Conservation (phyloP, 2,329 filamentous ascomycete species). For the Colletotrichum sp. region DNA sequence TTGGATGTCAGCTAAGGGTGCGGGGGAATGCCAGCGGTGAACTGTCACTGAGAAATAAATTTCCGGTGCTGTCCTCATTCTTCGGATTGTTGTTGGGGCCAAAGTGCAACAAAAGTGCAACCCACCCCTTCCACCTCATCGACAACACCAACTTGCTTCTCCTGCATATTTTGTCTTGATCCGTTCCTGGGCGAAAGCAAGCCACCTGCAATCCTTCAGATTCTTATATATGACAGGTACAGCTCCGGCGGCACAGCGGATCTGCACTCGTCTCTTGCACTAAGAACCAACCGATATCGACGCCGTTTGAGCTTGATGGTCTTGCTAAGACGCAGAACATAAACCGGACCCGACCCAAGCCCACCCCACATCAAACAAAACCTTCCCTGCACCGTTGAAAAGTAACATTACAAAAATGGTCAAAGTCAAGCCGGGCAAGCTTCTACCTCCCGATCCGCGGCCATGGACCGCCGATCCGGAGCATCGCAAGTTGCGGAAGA, state of each 20-base stretch:
- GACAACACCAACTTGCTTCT: background rate
- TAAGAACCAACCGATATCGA: background rate
- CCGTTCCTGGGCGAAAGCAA: background rate
- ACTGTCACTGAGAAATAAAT: background rate
- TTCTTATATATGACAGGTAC: background rate
- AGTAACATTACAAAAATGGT: background rate
- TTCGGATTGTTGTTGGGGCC: background rate
- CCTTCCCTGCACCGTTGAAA: background rate
- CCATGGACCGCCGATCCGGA: conserved; percentile 43
- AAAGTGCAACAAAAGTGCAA: background rate
- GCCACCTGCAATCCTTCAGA: background rate
- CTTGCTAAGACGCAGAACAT: background rate
- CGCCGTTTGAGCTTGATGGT: background rate
- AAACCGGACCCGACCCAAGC: background rate
- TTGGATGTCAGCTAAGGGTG: background rate
- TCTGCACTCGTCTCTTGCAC: background rate
- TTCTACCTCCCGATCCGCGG: conserved; percentile 30
- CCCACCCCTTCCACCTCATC: background rate
- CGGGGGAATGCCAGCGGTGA: conserved; percentile 11
- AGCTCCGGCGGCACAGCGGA: background rate
- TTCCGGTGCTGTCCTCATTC: background rate
- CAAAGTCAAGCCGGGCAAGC: conserved; percentile 20
- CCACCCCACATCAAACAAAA: background rate
- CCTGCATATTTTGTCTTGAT: background rate
- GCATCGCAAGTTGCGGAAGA: conserved; percentile 38